Percentiles rank a stretch among this genome's conserved stretches.
These are phyloP conservation scores for Backusella westeae DNA, from an alignment of 192 early-diverging fungal species.

Conservation along the genomic window DNA sequence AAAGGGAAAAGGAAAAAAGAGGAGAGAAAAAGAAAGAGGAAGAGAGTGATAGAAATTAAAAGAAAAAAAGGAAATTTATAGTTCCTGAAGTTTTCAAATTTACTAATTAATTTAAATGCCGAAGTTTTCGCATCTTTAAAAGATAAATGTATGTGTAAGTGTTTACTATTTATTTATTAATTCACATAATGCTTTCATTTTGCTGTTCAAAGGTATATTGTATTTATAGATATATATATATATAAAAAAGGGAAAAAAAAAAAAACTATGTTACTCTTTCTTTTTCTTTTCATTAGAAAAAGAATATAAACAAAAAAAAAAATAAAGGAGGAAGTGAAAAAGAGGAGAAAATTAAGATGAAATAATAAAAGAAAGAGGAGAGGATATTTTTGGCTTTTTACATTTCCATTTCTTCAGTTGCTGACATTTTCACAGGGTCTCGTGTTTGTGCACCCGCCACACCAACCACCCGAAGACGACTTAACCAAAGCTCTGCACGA, in stretches of 20 bases:
- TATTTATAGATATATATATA: background rate
- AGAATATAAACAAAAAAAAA: conserved; percentile 2
- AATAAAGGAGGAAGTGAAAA: conserved; percentile 7
- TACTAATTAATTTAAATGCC: conserved; percentile 1
- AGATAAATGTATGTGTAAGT: background rate
- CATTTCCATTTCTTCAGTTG: background rate
- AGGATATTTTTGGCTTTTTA: background rate
- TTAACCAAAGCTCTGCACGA: conserved; percentile 64
- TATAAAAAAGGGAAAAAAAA: background rate
- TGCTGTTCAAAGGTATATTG: background rate
- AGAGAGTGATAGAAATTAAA: background rate
- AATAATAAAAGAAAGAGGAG: background rate
- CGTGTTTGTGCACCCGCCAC: conserved; percentile 11
- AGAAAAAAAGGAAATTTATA: background rate
- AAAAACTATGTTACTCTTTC: background rate
- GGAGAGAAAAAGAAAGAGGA: background rate
- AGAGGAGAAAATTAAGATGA: background rate
- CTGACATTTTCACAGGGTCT: conserved; percentile 5
- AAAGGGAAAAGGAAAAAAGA: background rate
- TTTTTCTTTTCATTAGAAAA: background rate
- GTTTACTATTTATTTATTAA: background rate
- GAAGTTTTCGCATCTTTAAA: background rate
- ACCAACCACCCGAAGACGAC: conserved; percentile 38
- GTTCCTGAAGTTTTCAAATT: background rate
- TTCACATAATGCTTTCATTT: too few relatives aligned